A percentile compares a stretch with the other conserved stretches of the same genome.
Conservation (phyloP, 768 basidiomycete species). For the Agrocybe praecox region DNA sequence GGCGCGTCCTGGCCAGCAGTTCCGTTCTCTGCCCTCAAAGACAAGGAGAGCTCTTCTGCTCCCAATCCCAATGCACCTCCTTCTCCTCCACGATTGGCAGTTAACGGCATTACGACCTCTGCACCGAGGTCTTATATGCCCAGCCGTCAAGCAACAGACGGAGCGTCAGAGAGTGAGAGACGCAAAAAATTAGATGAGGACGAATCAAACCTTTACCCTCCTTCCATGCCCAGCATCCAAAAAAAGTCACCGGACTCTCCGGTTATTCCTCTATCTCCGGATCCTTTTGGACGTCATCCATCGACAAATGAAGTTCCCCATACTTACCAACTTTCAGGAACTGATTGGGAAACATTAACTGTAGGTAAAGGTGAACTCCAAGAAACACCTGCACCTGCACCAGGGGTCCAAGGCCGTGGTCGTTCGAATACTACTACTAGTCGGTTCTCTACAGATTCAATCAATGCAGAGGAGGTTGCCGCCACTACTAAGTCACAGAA, state of each 20-base stretch:
- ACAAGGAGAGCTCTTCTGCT: slow-evolving; percentile 19
- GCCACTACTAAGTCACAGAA: slow-evolving; percentile 38
- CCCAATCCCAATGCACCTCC: slow-evolving; percentile 34
- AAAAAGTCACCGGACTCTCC: slow-evolving; percentile 46
- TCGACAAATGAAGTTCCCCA: slow-evolving; percentile 39
- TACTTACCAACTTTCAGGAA: slow-evolving; percentile 23
- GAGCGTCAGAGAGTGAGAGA: slow-evolving; percentile 46
- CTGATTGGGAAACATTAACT: slow-evolving; percentile 45
- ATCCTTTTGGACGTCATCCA: slow-evolving; percentile 77
- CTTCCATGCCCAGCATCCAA: slow-evolving; percentile 26
- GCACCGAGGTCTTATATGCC: slow-evolving; percentile 51
- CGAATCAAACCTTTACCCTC: slow-evolving; percentile 50
- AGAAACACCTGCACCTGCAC: neutral
- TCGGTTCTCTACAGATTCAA: slow-evolving; percentile 80
- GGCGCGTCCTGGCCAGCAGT: slow-evolving; percentile 41
- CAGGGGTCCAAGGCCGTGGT: slow-evolving; percentile 15
- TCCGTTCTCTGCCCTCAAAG: slow-evolving; percentile 38
- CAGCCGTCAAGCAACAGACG: slow-evolving; percentile 22
- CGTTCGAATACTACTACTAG: slow-evolving; percentile 45
- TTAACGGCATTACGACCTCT: slow-evolving; percentile 70
- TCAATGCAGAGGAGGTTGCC: slow-evolving; percentile 37
- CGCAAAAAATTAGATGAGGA: slow-evolving; percentile 55
- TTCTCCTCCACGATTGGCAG: slow-evolving; percentile 62
- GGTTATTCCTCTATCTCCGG: slow-evolving; percentile 81
- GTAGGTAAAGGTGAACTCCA: slow-evolving; percentile 13